Base-by-base conservation (phyloP, 2,329 filamentous ascomycete genomes). In the Colletotrichum tanaceti region DNA sequence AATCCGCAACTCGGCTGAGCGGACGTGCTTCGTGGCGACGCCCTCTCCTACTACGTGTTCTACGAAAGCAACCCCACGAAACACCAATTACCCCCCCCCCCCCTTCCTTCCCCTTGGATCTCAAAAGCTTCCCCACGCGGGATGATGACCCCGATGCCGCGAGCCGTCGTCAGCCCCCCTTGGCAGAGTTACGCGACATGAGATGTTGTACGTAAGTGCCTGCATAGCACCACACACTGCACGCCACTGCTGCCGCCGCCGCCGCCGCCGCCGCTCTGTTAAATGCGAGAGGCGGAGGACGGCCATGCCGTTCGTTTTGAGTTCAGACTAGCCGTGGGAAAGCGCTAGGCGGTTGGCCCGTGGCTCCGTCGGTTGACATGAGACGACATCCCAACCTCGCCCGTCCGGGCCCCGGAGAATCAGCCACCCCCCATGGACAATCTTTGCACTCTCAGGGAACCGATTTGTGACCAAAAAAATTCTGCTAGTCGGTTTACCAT, bases 81-180 rank as follows among this genome's bases (percentile, higher is more conserved):
- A 18, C 20, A 43, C 28, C 18, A 18, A 28, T 22, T 11, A 39
- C 39, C 52, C 7, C 7, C 28, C 7, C 7, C 28, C 28, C 28
- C 28, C 5, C 24, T 24, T 24, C 24, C 24, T 24, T 24, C 24
- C n/a, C 24, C 2, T 28, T 28, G 28, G 28, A 9, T 32, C 53
- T 35, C 59, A 11, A 38, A 38, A n/a, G 18, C 14, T 22, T 47
- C 54, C 65, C 54, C 61, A 65, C 65, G 65, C 54, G 61, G 65
- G 62, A 59, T 59, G 61, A 58, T 59, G 41, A 41, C 41, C 65
- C 20, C 28, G 20, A 47, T 54, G 35, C 46, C 44, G 39, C 47
- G 61, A 54, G 28, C 65, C 65, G 32, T 32, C 61, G 32, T 9
- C 7, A 32, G 28, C 9, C 16, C n/a, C 54, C 43, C 54, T 59